Evolutionary conservation across 768 basidiomycete genomes (phyloP), one percentile per base, ranked within the genome.

Genomic region (Russula griseocarnosa): DNA sequence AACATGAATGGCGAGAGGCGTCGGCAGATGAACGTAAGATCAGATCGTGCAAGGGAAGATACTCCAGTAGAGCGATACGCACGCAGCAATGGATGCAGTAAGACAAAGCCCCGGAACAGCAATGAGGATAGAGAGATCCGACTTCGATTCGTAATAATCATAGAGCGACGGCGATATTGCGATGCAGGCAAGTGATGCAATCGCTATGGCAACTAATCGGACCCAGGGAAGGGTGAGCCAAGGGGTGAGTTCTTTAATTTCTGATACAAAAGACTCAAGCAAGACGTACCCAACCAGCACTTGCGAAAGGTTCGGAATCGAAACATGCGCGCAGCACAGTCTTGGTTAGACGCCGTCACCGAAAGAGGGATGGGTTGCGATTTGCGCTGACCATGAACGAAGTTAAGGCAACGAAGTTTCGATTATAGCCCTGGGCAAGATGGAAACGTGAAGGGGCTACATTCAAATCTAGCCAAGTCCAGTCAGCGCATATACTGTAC

Each of bases 221-320:
- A 6, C 20, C 13, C 10, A 3, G 36, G 20, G 30, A n/a, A 18
- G 24, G 11, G 28, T 47, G 51, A 47, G 56, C 6, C 18, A n/a
- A 20, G 6, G 36, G 30, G 47, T 0, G 2, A 18, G 36, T 46
- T 20, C 10, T 18, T 49, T n/a, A n/a, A 9, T 10, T 14, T 14
- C 26, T 50, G 22, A 42, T 3, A 22, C 10, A 47, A 3, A 59
- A 10, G 42, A 24, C 14, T 3, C 7, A 1, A 22, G 24, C 28
- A 52, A 5, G 13, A 66, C 67, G 34, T 14, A 68, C 67, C 55
- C 16, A 68, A 18, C 47, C 67, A 68, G 44, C 61, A 62, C 66
- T 68, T 68, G 47, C 67, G 67, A 59, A 68, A 63, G n/a, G 66
- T 42, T 22, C 67, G 58, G 46, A 68, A 68, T 24, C 65, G 57